Evolutionary conservation across 2,329 filamentous ascomycete genomes (phyloP).

Genomic region (Cordyceps cateniannulata): DNA sequence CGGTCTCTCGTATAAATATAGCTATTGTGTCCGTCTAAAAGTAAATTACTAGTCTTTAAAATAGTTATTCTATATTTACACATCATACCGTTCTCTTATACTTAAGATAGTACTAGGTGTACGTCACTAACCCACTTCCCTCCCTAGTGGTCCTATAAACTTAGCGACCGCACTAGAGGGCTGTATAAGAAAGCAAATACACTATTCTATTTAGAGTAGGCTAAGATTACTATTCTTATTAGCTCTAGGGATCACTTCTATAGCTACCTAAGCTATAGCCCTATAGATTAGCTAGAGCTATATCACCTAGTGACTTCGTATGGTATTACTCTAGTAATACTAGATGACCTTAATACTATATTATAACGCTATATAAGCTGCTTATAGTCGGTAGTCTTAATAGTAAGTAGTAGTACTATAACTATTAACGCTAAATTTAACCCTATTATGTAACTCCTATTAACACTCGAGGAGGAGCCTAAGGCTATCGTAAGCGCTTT

Average conservation of each 20-base stretch:
- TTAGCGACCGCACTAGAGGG: not conserved
- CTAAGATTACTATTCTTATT: not conserved
- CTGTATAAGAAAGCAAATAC: slow-evolving; percentile 1
- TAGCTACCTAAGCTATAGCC: not conserved
- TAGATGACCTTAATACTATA: slow-evolving; percentile 1
- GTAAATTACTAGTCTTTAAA: not conserved
- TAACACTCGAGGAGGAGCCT: not conserved
- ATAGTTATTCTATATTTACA: not conserved
- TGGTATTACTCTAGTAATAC: not conserved
- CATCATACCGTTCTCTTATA: not conserved
- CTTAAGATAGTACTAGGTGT: not conserved
- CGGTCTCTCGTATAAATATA: not conserved
- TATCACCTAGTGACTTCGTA: not conserved
- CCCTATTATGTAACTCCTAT: not conserved
- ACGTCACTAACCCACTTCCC: not conserved
- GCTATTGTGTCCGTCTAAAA: not conserved
- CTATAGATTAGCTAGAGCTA: not conserved
- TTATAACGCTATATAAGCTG: not conserved
- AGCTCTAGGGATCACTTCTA: not conserved
- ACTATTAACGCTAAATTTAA: not conserved
- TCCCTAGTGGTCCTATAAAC: not conserved
- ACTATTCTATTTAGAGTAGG: not conserved
- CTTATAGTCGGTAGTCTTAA: not conserved
- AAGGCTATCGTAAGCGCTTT: not conserved
- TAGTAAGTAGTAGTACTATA: not conserved